Evolutionary conservation across 1,284 basidiomycete genomes (phyloP).

Genomic region (Trametes polyzona): DNA sequence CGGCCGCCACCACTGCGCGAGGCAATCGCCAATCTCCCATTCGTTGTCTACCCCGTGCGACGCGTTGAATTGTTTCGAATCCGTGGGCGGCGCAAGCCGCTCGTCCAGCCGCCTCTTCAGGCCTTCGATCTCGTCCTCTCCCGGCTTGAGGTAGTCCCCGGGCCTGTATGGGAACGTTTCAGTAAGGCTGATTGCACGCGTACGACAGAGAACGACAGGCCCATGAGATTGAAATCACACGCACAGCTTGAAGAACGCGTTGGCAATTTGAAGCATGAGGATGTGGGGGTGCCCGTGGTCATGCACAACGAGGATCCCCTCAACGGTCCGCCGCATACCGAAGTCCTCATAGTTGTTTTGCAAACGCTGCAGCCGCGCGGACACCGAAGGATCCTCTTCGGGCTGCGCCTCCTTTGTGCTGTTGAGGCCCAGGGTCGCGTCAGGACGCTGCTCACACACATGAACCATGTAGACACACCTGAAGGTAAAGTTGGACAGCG

Average conservation of each 20-base stretch:
- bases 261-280: conserved; percentile 97
- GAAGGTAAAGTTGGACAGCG: conserved; percentile 88
- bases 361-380: conserved; percentile 84
- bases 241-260: conserved; percentile 98
- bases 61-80: conserved; percentile 68
- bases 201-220: background rate
- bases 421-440: background rate
- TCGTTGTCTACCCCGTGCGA: conserved; percentile 80
- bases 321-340: conserved; percentile 92
- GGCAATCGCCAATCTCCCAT: conserved; percentile 94
- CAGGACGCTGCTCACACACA: background rate
- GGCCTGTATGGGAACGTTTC: conserved; percentile 57
- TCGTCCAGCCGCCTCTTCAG: conserved; percentile 88
- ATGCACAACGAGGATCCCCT: conserved; percentile 96
- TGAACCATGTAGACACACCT: conserved; percentile 47
- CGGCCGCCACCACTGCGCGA: conserved; percentile 97
- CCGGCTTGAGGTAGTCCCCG: conserved; percentile 97
- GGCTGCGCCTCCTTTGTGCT: conserved; percentile 94
- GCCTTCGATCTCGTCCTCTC: conserved; percentile 91
- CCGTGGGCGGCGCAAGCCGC: conserved; percentile 78
- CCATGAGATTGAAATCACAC: conserved; percentile 35
- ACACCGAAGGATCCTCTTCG: conserved; percentile 95
- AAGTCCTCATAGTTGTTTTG: conserved; percentile 98
- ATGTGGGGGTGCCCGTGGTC: conserved; percentile 95
- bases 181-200: background rate